Conservation (phyloP, 2,329 filamentous ascomycete species). For the Immersiporthe knoxdaviesiana region DNA sequence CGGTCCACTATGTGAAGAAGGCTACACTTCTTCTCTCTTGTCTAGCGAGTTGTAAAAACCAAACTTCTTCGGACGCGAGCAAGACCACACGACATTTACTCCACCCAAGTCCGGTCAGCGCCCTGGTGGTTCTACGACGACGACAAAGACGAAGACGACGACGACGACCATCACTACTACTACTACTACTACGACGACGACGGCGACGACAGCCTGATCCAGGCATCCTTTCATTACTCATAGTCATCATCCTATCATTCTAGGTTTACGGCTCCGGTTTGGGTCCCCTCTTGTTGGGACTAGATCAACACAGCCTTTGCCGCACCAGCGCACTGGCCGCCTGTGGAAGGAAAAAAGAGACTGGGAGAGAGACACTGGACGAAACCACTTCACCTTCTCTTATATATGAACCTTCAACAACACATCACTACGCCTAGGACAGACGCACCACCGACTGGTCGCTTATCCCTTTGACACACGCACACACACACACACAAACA, state of each 20-base stretch:
- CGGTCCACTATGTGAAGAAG: slow-evolving; percentile 18
- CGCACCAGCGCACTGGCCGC: slow-evolving; percentile 7
- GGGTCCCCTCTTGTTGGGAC: not conserved
- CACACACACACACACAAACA: too few relatives aligned
- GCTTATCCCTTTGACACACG: not conserved
- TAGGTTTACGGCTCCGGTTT: not conserved
- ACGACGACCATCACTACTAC: not conserved
- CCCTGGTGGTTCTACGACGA: not conserved
- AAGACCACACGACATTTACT: not conserved
- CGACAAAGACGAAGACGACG: not conserved
- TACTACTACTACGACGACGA: not conserved
- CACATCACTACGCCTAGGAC: not conserved
- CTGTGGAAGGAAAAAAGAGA: too few relatives aligned
- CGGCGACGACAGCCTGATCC: not conserved
- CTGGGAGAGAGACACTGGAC: not conserved
- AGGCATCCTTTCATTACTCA: not conserved
- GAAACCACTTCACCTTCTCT: not conserved
- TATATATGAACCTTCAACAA: not conserved
- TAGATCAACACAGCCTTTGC: slow-evolving; percentile 5
- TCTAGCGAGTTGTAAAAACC: not conserved
- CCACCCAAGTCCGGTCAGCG: not conserved
- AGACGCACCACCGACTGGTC: not conserved
- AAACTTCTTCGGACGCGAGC: not conserved
- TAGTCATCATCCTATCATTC: not conserved
- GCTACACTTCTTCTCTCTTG: not conserved